Evolutionary conservation across 2,329 filamentous ascomycete genomes (phyloP).

Genomic region (Myriosclerotinia scirpicola): DNA sequence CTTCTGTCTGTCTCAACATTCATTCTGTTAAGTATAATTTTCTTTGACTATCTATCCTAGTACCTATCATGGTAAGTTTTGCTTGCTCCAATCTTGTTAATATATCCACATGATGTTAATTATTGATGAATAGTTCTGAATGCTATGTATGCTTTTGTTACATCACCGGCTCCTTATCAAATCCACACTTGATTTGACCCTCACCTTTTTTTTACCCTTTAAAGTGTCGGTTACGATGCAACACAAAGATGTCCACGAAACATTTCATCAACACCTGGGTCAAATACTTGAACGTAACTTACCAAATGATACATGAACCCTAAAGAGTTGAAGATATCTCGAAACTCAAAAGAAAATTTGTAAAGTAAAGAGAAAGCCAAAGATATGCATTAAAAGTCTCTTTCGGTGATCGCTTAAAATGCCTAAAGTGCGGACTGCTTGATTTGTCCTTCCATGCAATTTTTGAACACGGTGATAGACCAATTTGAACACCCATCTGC

Average conservation of each 20-base stretch:
- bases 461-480: conserved; percentile 21
- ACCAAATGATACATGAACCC: not conserved
- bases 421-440: conserved; percentile 5
- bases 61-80: too few relatives aligned
- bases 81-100: not conserved
- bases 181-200: not conserved
- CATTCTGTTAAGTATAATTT: too few relatives aligned
- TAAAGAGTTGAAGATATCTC: conserved; percentile 9
- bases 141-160: too few relatives aligned
- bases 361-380: not conserved
- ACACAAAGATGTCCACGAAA: conserved; percentile 20
- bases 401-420: conserved; percentile 16
- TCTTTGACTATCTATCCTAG: too few relatives aligned
- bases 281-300: conserved; percentile 2
- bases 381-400: conserved; percentile 14
- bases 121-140: too few relatives aligned
- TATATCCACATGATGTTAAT: not conserved
- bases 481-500: conserved; percentile 33
- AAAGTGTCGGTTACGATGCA: conserved; percentile 19
- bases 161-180: too few relatives aligned
- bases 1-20: too few relatives aligned
- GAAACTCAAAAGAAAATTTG: conserved; percentile 5
- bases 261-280: conserved; percentile 1
- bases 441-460: conserved; percentile 20
- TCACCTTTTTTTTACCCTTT: conserved; percentile 6